Base-by-base conservation (phyloP, 148 eudicot genomes). In the Pouteria glomerata region DNA sequence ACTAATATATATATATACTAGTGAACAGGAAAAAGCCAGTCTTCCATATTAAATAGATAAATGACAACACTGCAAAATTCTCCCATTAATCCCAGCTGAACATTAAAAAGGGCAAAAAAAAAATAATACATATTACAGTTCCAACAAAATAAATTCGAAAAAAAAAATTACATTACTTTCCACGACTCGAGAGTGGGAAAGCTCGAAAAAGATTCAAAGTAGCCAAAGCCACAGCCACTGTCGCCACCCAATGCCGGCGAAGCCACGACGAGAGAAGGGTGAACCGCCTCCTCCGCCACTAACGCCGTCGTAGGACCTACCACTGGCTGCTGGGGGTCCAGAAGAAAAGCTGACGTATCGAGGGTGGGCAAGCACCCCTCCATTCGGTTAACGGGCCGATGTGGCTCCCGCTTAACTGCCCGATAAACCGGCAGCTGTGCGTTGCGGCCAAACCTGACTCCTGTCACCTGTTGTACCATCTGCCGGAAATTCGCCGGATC, bases 401-500 rank as follows among this genome's bases (percentile, higher is more conserved):
- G 85, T 0, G 94, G 83, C 76, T 89, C 97, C 66, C 93, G 98
- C 62, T 83, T 89, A 67, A 93, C 33, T n/a, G 85, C 69, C 13
- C 81, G 42, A 1, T 53, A 59, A 44, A 27, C 73, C 47, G 68
- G 73, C 56, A 68, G 16, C 30, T 57, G 77, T 0, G 72, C 76
- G 66, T 26, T 74, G 1, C 77, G 75, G 15, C 59, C 35, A 68
- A 89, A 76, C 44, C 78, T 81, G 12, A 84, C 86, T 0, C 98
- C 97, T 8, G 98, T 94, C 71, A 94, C 91, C 73, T 94, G 86
- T 82, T 92, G 98, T 56, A 92, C 98, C 96, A 90, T 88, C 73
- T 88, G 91, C 57, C 96, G 71, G 73, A 92, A 92, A 56, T 90
- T 90, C 6, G 86, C 83, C 14, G 93, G 83, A 79, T 90, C 96